Evolutionary conservation across 352 stramenopile genomes (phyloP).

Genomic region (Globisporangium echinulatum): DNA sequence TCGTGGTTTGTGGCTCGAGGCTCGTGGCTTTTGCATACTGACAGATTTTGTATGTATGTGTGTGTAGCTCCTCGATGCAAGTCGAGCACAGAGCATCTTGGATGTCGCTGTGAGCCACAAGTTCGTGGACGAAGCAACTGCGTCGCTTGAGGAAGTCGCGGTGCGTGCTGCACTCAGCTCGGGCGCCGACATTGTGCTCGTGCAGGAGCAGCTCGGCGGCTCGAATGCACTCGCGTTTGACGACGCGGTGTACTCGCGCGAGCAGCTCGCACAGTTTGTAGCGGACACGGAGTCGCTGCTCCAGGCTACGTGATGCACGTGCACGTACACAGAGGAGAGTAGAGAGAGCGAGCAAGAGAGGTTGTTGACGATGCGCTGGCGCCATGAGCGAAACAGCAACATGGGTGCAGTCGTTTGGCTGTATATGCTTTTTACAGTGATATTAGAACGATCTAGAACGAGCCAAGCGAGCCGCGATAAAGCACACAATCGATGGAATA

Average conservation of each 20-base stretch:
- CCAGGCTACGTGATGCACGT: constrained; percentile 18
- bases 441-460: not conserved
- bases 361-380: not conserved
- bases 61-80: constrained; percentile 42
- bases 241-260: constrained; percentile 21
- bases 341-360: not conserved
- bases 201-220: constrained; percentile 52
- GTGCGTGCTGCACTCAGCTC: constrained; percentile 43
- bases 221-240: constrained; percentile 25
- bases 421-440: not conserved
- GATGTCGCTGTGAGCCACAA: constrained; percentile 22
- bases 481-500: not conserved
- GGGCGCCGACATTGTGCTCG: constrained; percentile 51
- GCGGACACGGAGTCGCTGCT: constrained; percentile 28
- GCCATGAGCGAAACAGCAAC: not conserved
- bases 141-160: constrained; percentile 43
- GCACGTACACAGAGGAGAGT: not conserved
- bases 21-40: not conserved
- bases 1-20: not conserved
- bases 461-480: too few species aligned
- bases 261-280: constrained; percentile 35
- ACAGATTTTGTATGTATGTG: constrained; percentile 3
- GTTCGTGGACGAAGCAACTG: constrained; percentile 20
- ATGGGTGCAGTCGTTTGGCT: not conserved
- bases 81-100: constrained; percentile 36